Evolutionary conservation across 768 basidiomycete genomes (phyloP).

Genomic region (Trametes gibbosa): DNA sequence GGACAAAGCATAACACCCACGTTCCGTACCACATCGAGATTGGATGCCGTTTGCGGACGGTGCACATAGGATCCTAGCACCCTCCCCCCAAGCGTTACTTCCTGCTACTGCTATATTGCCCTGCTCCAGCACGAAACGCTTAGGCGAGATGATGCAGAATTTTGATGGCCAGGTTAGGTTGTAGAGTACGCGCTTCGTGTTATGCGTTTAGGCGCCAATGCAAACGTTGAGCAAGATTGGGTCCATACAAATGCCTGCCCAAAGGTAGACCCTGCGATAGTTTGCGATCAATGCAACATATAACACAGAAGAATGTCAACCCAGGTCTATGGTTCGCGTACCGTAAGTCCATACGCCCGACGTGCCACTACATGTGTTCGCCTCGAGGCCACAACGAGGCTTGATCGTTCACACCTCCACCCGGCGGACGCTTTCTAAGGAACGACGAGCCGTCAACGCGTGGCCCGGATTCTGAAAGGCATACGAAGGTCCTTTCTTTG

Average conservation of each 20-base stretch:
- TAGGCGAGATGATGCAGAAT: neutral
- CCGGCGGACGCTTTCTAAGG: neutral
- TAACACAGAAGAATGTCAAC: too few species aligned
- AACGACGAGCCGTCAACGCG: neutral
- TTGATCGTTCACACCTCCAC: constrained; percentile 8
- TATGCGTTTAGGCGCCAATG: neutral
- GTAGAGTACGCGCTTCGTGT: too few species aligned
- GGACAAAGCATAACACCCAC: constrained; percentile 10
- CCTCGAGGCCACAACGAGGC: constrained; percentile 21
- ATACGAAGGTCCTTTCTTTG: constrained; percentile 1
- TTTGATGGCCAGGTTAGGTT: too few species aligned
- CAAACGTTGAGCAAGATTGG: neutral
- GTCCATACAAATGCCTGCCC: neutral
- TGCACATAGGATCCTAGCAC: too few species aligned
- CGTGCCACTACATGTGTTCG: constrained; percentile 16
- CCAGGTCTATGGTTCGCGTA: too few species aligned
- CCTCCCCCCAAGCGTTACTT: too few species aligned
- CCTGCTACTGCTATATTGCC: too few species aligned
- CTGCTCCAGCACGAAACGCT: neutral
- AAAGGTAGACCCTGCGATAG: too few species aligned
- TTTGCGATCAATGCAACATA: too few species aligned
- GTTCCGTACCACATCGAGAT: neutral
- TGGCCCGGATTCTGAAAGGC: neutral
- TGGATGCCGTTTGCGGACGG: neutral
- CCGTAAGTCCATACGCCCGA: neutral